Evolutionary conservation across 805 yeast genomes (phyloP), one percentile per base, ranked within the genome.

Genomic region (Barnettozyma wickerhamii): DNA sequence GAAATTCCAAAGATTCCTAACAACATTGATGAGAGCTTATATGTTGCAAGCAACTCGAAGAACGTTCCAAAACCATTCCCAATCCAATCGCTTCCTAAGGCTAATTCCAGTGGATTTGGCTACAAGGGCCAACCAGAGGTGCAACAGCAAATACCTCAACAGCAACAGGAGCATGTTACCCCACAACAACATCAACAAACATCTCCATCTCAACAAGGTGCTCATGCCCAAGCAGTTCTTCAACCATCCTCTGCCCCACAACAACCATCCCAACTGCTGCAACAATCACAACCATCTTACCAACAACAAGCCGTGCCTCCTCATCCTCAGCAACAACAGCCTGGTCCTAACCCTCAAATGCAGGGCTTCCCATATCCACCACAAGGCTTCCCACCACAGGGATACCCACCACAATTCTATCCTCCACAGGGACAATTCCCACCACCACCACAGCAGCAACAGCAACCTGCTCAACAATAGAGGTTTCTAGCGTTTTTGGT

Each of bases 1-100:
- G 98, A 93, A 61, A 93, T 93, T 64, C 87, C 86, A 60, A 96
- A 98, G 46, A 93, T 93, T 52, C 99, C 99, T 29, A 81, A 88
- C n/a, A 77, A 79, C 38, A 93, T 93, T 56, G 98, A 93, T 67
- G 82, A 79, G 64, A 74, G 83, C 12, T 73, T 93, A 52, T 93
- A 93, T 59, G 98, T 90, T 39, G 91, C 90, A 34, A 84, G 82
- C 42, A 81, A 86, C 59, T 48, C 76, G 38, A 77, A 75, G 17
- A 70, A 79, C 17, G 84, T 89, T 43, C 97, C 97, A 55, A 79
- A 80, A 60, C 96, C 96, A n/a, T 84, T 87, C 73, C 85, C 85
- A 55, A 75, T 84, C 44, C 84, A 84, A 47, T 68, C 70, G 35
- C 62, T 75, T 52, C 80, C 81, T 47, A 55, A 54, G 35, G 64